A percentile compares a stretch with the other conserved stretches of the same genome.
These are phyloP conservation scores for Alternaria triticimaculans DNA, from an alignment of 2,329 filamentous ascomycete species.

Conservation along the genomic window DNA sequence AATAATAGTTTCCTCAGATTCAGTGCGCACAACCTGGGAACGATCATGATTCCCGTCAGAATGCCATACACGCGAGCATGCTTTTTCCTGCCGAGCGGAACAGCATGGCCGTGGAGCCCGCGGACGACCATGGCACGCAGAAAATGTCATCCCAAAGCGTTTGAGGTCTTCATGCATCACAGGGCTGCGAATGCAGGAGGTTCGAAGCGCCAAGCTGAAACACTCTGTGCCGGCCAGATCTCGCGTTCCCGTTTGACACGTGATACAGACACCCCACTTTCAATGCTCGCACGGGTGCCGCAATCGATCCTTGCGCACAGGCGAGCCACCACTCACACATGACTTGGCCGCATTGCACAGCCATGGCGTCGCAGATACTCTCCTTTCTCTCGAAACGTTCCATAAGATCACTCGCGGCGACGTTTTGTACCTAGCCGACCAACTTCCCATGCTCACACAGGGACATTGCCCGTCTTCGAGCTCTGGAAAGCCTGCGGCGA, in stretches of 20 bases:
- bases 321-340: slow-evolving; percentile 12
- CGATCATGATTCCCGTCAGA: not conserved
- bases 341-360: slow-evolving; percentile 17
- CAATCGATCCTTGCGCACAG: slow-evolving; percentile 13
- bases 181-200: slow-evolving; percentile 13
- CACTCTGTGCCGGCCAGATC: slow-evolving; percentile 7
- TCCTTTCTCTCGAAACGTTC: slow-evolving; percentile 15
- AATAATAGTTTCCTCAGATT: slow-evolving; percentile 1
- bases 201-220: slow-evolving; percentile 29
- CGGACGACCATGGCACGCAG: not conserved
- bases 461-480: not conserved
- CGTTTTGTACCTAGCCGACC: not conserved
- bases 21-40: not conserved
- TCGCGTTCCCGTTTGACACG: slow-evolving; percentile 11
- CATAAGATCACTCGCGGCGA: slow-evolving; percentile 1
- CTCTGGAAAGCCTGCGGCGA: not conserved
- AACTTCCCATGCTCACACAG: not conserved
- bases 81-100: not conserved
- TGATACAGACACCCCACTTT: slow-evolving; percentile 15
- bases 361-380: slow-evolving; percentile 17
- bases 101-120: not conserved
- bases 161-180: slow-evolving; percentile 18
- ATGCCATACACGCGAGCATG: not conserved
- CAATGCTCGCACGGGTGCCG: slow-evolving; percentile 8
- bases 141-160: slow-evolving; percentile 16